Evolutionary conservation across 78 protist genomes (phyloP).

Genomic region (Polysphondylium violaceum): DNA sequence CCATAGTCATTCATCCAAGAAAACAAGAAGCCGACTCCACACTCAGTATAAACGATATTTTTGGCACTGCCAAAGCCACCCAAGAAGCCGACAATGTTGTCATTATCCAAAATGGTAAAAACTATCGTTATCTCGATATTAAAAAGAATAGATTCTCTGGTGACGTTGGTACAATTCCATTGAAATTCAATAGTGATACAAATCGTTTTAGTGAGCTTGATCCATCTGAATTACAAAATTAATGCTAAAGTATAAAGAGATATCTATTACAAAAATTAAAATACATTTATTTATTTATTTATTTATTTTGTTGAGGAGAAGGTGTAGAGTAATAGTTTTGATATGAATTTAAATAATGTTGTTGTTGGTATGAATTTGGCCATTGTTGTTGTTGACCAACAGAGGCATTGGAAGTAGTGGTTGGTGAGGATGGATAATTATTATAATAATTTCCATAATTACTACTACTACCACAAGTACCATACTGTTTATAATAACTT

Average conservation of each 20-base stretch:
- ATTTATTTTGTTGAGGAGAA: neutral
- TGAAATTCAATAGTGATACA: constrained; percentile 74
- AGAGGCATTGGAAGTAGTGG: neutral
- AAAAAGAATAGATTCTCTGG: constrained; percentile 92
- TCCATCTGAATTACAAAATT: neutral
- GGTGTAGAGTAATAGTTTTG: neutral
- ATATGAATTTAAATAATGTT: neutral
- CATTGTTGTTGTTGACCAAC: neutral
- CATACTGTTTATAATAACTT: too few species aligned
- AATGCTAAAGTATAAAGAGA: neutral
- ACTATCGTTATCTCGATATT: constrained; percentile 75
- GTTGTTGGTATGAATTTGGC: neutral
- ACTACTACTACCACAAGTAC: too few species aligned
- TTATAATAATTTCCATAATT: too few species aligned
- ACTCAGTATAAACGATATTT: constrained; percentile 65
- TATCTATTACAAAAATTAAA: neutral
- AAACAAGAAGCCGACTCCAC: constrained; percentile 79
- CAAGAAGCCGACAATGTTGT: constrained; percentile 95
- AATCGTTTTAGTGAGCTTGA: constrained; percentile 29
- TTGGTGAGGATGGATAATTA: too few species aligned
- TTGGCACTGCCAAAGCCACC: constrained; percentile 95
- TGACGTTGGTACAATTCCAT: constrained; percentile 82
- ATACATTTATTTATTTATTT: neutral
- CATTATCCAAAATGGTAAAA: constrained; percentile 77
- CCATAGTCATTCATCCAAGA: constrained; percentile 91